Evolutionary conservation across 441 rosid genomes (phyloP), one percentile per base, ranked within the genome.

Genomic region (Biscutella auriculata): DNA sequence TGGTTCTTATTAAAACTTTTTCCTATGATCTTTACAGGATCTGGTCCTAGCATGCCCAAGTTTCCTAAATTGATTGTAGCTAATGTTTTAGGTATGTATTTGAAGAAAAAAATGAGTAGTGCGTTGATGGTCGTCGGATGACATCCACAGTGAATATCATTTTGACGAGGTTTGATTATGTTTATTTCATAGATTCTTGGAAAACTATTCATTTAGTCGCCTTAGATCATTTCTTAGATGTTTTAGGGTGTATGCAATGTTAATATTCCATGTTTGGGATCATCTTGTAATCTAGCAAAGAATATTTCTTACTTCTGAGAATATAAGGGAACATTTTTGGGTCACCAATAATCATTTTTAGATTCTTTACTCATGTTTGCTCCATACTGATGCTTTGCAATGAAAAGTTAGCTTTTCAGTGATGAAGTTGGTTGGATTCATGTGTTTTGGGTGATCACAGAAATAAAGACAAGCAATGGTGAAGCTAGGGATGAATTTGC

Each of bases 401-500:
- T 61, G 19, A 49, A 48, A 12, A 14, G 19, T 74, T 16, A 50
- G 25, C 49, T 85, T 26, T 74, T 74, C 57, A 82, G 79, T 59
- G 67, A 66, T 41, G 32, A n/a, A 68, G 9, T 78, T 73, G 51
- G 79, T 53, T 48, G 40, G 67, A 30, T 11, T 37, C 56, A 67
- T 95, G 71, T 79, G 40, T 93, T 83, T 57, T 65, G 76, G 21
- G 8, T 60, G 12, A 56, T 85, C 26, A 81, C 93, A 5, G 80
- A 67, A 57, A 43, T 53, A 9, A 83, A 83, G 50, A 73, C 83
- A 13, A 30, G 64, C 4, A 57, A 74, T n/a, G 34, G 48, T 84
- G 67, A 71, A 72, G 62, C 62, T 75, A 33, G 97, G 92, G 46
- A 21, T 88, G 57, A 78, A 76, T 70, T 71, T 93, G 79, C 76